phyloP scores from a whole-genome alignment of 768 basidiomycete genomes.

The Cytidiella melzeri region DNA sequence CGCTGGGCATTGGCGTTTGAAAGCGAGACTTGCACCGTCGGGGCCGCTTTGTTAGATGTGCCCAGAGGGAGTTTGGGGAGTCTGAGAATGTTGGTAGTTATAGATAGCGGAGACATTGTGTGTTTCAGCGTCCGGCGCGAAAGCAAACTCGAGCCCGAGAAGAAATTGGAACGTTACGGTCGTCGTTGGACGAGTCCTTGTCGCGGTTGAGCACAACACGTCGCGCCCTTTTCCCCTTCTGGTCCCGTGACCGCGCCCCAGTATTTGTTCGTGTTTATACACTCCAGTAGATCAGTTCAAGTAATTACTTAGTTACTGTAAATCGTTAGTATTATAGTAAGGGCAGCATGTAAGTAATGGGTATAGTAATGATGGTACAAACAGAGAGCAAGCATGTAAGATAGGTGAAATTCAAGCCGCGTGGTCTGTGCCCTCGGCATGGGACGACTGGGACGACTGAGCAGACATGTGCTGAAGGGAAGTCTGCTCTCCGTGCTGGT shows the following conservation, averaged over 20 bases:
- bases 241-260: no score
- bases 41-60: slow-evolving; percentile 26
- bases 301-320: no score
- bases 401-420: no score
- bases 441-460: no score
- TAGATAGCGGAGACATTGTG: not conserved
- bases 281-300: no score
- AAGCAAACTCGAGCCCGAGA: not conserved
- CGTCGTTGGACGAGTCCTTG: not conserved
- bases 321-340: no score
- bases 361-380: no score
- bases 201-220: not conserved
- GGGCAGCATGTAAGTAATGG: no score
- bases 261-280: not conserved
- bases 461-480: not conserved
- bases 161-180: not conserved
- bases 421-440: no score
- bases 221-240: no score
- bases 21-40: slow-evolving; percentile 32
- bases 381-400: no score
- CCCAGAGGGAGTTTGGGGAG: slow-evolving; percentile 10
- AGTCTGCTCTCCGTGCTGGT: slow-evolving; percentile 43
- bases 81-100: slow-evolving; percentile 5
- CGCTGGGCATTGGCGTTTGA: slow-evolving; percentile 24
- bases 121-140: slow-evolving; percentile 5